Percentiles rank a stretch among this genome's conserved stretches.
phyloP scores from a whole-genome alignment of 345 rosid species.

The Murraya paniculata region DNA sequence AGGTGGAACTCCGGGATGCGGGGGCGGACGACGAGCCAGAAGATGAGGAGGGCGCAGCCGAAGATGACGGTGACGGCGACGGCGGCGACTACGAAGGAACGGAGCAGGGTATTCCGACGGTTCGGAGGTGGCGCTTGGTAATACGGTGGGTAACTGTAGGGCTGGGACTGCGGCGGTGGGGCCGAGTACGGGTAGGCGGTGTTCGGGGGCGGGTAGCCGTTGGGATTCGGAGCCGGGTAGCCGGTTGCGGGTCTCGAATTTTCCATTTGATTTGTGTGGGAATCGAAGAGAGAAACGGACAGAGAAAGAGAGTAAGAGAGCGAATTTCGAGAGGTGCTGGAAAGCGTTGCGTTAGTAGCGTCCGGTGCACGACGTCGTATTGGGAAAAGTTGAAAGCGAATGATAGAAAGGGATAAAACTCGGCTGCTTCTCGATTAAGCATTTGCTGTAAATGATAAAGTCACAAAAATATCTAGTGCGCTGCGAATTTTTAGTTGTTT shows the following conservation, averaged over 20 bases:
- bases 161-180: conserved; percentile 25
- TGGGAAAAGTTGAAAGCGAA: too few species aligned
- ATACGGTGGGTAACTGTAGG: conserved; percentile 25
- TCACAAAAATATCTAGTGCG: too few species aligned
- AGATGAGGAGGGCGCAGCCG: conserved; percentile 48
- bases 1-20: conserved; percentile 51
- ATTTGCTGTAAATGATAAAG: too few species aligned
- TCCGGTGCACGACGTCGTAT: not conserved
- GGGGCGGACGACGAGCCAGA: conserved; percentile 72
- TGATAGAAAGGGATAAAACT: too few species aligned
- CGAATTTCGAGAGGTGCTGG: too few species aligned
- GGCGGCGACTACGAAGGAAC: conserved; percentile 39
- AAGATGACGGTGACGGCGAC: conserved; percentile 33
- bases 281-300: not conserved
- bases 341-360: too few species aligned
- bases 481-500: too few species aligned
- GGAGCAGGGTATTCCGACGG: conserved; percentile 48
- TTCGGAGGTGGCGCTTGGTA: conserved; percentile 27
- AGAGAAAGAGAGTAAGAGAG: not conserved
- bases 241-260: conserved; percentile 53
- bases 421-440: too few species aligned
- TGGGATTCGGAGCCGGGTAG: conserved; percentile 44
- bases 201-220: conserved; percentile 36
- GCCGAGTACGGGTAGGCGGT: conserved; percentile 51
- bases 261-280: conserved; percentile 20